Base-by-base conservation (phyloP, 257 asterid genomes). In the Knoxia roxburghii region DNA sequence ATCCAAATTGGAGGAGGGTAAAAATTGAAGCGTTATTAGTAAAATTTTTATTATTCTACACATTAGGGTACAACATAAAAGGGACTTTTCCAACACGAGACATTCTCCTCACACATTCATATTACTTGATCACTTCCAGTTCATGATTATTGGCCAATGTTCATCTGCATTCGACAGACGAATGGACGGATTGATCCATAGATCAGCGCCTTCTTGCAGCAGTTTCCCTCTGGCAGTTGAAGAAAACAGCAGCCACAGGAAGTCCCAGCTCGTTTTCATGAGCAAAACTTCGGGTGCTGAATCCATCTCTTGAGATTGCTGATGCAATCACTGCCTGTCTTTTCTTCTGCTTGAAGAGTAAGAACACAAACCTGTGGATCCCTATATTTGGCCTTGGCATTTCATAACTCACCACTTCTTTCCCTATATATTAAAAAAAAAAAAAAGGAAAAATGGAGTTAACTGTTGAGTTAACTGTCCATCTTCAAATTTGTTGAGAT, bases 141-240 rank as follows among this genome's bases (percentile, higher is more conserved):
- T n/a, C n/a, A n/a, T n/a, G n/a, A n/a, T n/a, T 35, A 35, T 3
- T 35, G 40, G 40, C 7, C 40, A 35, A 7, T 3, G 40, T 35
- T 35, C 40, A 35, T 35, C 40, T 35, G 7, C 40, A 35, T 35
- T 7, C 7, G n/a, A n/a, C n/a, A n/a, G n/a, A n/a, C n/a, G n/a
- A n/a, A n/a, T n/a, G n/a, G n/a, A n/a, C n/a, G n/a, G n/a, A 37
- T 37, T 37, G 6, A 37, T 37, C 9, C 41, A 37, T 37, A n/a
- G n/a, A 12, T 71, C 62, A 84, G 57, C 95, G 96, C 37, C 76
- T 82, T 75, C 95, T 81, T 0, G 98, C 86, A 6, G 98, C 98
- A 0, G 96, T 89, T 80, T 91, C 95, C 56, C 98, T 87, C 79
- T 91, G 96, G 87, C 94, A 89, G 37, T 87, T 91, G 94, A 85